These are phyloP conservation scores for Oryza nivara DNA, from an alignment of 176 grass and related monocot species.

Conservation along the genomic window DNA sequence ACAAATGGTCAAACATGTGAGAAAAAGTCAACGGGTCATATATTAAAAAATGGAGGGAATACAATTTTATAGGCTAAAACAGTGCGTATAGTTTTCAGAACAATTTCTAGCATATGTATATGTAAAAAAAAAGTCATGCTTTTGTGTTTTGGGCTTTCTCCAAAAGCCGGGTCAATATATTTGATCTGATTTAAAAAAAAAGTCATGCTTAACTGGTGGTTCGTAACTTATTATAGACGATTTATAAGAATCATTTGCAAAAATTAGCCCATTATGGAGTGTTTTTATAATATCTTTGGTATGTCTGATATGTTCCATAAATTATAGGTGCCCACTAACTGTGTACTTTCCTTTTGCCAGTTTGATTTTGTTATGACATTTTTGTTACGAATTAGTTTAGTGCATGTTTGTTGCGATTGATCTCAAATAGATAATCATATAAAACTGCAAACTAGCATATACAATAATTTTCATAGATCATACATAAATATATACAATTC, in stretches of 20 bases:
- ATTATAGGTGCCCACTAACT: too few relatives aligned
- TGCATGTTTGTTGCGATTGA: neutral
- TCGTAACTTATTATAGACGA: too few relatives aligned
- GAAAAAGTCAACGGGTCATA: too few relatives aligned
- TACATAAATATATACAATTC: too few relatives aligned
- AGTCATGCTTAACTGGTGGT: neutral
- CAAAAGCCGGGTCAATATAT: too few relatives aligned
- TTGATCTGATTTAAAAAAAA: neutral
- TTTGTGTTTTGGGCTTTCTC: too few relatives aligned
- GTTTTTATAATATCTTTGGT: neutral
- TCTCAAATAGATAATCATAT: neutral
- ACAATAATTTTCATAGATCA: neutral
- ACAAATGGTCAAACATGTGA: too few relatives aligned
- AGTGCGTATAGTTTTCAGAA: too few relatives aligned
- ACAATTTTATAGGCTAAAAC: too few relatives aligned
- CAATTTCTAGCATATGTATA: neutral
- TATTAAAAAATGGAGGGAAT: too few relatives aligned
- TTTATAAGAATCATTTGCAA: neutral
- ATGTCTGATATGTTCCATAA: neutral
- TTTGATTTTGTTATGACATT: neutral
- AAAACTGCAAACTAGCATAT: neutral
- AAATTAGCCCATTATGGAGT: neutral
- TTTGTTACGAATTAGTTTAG: too few relatives aligned
- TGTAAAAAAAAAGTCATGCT: neutral
- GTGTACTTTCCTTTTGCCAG: too few relatives aligned